Base-by-base conservation (phyloP, 1,284 basidiomycete genomes). In the Polyporus tsugae region DNA sequence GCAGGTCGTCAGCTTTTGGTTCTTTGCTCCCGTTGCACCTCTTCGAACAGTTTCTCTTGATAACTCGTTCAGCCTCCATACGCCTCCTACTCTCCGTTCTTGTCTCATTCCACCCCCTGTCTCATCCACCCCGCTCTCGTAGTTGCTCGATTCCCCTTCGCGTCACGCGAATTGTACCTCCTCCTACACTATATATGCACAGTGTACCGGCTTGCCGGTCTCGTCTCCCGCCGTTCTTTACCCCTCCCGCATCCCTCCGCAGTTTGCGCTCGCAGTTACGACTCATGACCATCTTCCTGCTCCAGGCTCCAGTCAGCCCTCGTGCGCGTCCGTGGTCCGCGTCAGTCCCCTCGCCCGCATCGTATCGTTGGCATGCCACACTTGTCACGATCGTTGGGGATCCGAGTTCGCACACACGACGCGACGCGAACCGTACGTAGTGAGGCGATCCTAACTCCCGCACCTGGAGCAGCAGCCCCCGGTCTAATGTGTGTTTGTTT, bases 211-310 rank as follows among this genome's bases (percentile, higher is more conserved):
- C 53, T 22, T 22, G 55, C 35, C 19, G 33, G n/a, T 58, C 35
- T 22, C 55, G 55, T 38, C 35, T n/a, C n/a, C 35, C 33, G 19
- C 35, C 55, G 35, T 38, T 58, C 52, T 1, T 55, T 55, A 55
- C 25, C 46, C 22, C 15, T 25, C 52, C 29, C 52, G 13, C 22
- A 29, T 29, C 52, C 19, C 19, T 38, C 55, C n/a, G 15, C 35
- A 38, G 15, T 25, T 22, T 33, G 35, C 29, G 55, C 38, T 58
- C 19, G 29, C 55, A 15, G 55, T 58, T 58, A 58, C 55, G 55
- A 58, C 55, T 58, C 55, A 58, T 33, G 55, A 58, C 55, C 19
- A 22, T 58, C 55, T 17, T 22, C 55, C 33, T n/a, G 33, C 35
- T 38, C 55, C 35, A n/a, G 33, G 13, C 33, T 36, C 29, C 9